These are phyloP conservation scores for Chalciporus chontae DNA, from an alignment of 768 basidiomycete genomes.

Conservation along the genomic window DNA sequence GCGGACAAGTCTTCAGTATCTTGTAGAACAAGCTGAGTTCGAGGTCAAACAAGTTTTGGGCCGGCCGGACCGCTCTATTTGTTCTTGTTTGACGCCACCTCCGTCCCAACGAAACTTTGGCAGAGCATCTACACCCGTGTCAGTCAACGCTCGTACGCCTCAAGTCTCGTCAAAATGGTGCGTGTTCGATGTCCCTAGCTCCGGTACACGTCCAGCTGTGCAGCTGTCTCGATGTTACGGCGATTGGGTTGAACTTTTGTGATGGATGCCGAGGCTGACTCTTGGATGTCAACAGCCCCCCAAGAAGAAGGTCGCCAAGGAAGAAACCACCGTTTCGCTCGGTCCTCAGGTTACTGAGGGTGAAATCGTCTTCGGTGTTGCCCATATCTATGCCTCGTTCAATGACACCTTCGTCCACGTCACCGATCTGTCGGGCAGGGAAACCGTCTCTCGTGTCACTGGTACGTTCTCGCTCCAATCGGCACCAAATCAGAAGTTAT, in stretches of 20 bases:
- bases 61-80: constrained; percentile 10
- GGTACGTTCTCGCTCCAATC: constrained; percentile 46
- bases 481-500: neutral
- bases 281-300: constrained; percentile 67
- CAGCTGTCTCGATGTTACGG: constrained; percentile 1
- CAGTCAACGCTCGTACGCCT: constrained; percentile 22
- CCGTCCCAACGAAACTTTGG: constrained; percentile 6
- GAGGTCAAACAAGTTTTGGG: no score
- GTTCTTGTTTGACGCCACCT: constrained; percentile 14
- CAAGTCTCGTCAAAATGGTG: constrained; percentile 37
- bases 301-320: constrained; percentile 79
- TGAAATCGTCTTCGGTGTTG: constrained; percentile 96
- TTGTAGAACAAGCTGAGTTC: no score
- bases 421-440: constrained; percentile 98
- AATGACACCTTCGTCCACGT: constrained; percentile 99
- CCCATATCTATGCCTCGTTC: constrained; percentile 99
- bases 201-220: neutral
- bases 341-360: constrained; percentile 96
- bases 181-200: constrained; percentile 15
- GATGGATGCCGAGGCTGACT: constrained; percentile 54
- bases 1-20: no score
- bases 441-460: constrained; percentile 98
- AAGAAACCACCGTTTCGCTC: constrained; percentile 84
- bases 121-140: constrained; percentile 1
- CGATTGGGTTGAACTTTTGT: neutral